These are phyloP conservation scores for Aspergillus pseudoglaucus DNA, from an alignment of 2,329 filamentous ascomycete species.

Conservation along the genomic window DNA sequence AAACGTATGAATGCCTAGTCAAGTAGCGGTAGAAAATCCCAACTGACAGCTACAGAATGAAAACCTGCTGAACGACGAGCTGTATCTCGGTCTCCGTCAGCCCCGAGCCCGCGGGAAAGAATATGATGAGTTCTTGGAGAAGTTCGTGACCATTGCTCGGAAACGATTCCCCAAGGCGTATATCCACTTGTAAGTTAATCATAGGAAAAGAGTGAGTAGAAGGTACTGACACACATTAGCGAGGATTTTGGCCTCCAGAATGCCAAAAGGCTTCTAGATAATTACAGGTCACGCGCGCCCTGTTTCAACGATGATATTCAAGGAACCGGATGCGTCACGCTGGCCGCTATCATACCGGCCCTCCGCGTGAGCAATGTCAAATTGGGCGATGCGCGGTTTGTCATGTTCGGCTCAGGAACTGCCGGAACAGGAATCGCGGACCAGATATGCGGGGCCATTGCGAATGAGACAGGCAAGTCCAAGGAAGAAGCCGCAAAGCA, in stretches of 20 bases:
- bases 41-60: conserved; percentile 49
- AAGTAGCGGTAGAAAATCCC: neutral
- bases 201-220: too few relatives aligned
- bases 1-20: conserved; percentile 40
- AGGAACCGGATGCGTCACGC: conserved; percentile 79
- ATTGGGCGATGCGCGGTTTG: conserved; percentile 61
- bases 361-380: conserved; percentile 62
- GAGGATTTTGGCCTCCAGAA: conserved; percentile 80
- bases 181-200: conserved; percentile 61
- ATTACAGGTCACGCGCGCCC: conserved; percentile 64
- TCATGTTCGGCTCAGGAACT: conserved; percentile 74
- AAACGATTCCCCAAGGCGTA: conserved; percentile 72
- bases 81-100: conserved; percentile 71
- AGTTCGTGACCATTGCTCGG: conserved; percentile 62
- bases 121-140: conserved; percentile 72
- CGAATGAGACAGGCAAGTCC: conserved; percentile 57
- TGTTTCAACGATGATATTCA: conserved; percentile 93
- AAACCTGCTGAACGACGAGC: conserved; percentile 62
- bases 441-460: conserved; percentile 73
- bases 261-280: conserved; percentile 67
- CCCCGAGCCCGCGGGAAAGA: conserved; percentile 60
- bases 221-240: conserved; percentile 10
- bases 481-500: conserved; percentile 71
- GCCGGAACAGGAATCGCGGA: conserved; percentile 83
- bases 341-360: conserved; percentile 73